Evolutionary conservation across 371 early-diverging fungal genomes (phyloP).

Genomic region (Lichtheimia ornata): DNA sequence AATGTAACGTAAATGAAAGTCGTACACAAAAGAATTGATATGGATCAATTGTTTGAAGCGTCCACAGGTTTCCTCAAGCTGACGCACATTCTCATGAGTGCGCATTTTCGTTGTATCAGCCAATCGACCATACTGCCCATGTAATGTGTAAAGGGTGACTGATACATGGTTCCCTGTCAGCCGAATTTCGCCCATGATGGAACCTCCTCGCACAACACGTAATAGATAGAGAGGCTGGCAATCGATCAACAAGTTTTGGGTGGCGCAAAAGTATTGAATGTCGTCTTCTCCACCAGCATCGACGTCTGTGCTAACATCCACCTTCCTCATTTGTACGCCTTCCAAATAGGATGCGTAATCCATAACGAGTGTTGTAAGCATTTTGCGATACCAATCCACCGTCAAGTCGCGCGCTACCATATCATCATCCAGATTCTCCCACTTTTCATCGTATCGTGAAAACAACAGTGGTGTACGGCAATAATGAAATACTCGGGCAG

Average conservation of each 20-base stretch:
- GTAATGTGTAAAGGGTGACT: constrained; percentile 73
- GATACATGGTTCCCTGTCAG: constrained; percentile 71
- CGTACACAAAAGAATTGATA: constrained; percentile 82
- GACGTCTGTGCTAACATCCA: constrained; percentile 47
- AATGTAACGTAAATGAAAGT: constrained; percentile 76
- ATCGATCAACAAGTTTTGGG: constrained; percentile 29
- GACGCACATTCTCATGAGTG: constrained; percentile 30
- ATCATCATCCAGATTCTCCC: constrained; percentile 26
- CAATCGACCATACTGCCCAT: constrained; percentile 54
- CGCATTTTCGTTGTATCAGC: not conserved
- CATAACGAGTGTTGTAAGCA: constrained; percentile 55
- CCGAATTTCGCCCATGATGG: constrained; percentile 74
- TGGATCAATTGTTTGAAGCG: constrained; percentile 72
- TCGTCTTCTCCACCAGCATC: constrained; percentile 10
- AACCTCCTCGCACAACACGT: constrained; percentile 64
- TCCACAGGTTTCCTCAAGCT: constrained; percentile 65
- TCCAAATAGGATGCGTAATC: constrained; percentile 70
- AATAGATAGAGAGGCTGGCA: constrained; percentile 65
- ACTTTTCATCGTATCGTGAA: constrained; percentile 45
- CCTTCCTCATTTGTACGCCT: constrained; percentile 64
- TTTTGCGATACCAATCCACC: constrained; percentile 56
- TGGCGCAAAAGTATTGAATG: constrained; percentile 23
- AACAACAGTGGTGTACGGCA: constrained; percentile 67
- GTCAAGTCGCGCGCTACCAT: constrained; percentile 13
- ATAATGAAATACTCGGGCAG: constrained; percentile 64